Evolutionary conservation across 2,329 filamentous ascomycete genomes (phyloP).

Genomic region (Tolypocladium amazonense): DNA sequence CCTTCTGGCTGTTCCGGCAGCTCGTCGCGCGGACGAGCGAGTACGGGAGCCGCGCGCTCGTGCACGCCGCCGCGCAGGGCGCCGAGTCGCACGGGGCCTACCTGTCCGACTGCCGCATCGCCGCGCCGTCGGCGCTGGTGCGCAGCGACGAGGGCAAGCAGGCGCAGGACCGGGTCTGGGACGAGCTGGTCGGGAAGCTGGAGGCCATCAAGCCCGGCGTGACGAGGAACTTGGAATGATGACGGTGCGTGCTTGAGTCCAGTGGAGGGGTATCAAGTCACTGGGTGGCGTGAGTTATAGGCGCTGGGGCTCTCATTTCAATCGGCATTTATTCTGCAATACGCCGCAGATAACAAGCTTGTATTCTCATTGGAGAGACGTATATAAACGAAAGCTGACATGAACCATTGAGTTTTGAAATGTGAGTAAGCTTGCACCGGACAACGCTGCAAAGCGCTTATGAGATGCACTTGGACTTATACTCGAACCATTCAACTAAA

Average conservation of each 20-base stretch:
- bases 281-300: no score
- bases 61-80: background rate
- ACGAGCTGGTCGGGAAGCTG: background rate
- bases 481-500: background rate
- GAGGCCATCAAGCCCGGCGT: background rate
- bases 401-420: no score
- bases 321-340: no score
- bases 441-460: no score
- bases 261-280: background rate
- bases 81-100: background rate
- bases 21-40: constrained; percentile 32
- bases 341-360: no score
- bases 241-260: background rate
- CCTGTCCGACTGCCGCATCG: background rate
- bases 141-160: background rate
- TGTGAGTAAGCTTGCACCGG: no score
- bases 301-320: no score
- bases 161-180: constrained; percentile 1
- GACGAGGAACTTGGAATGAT: background rate
- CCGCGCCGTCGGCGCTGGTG: background rate
- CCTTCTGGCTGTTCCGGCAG: constrained; percentile 13
- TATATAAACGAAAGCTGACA: no score
- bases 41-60: constrained; percentile 27
- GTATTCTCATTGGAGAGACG: no score
- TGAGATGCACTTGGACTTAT: no score